Evolutionary conservation across 1,284 basidiomycete species (phyloP), one percentile per base, ranked within the genome.

Genomic region (Trichosporon asahii): DNA sequence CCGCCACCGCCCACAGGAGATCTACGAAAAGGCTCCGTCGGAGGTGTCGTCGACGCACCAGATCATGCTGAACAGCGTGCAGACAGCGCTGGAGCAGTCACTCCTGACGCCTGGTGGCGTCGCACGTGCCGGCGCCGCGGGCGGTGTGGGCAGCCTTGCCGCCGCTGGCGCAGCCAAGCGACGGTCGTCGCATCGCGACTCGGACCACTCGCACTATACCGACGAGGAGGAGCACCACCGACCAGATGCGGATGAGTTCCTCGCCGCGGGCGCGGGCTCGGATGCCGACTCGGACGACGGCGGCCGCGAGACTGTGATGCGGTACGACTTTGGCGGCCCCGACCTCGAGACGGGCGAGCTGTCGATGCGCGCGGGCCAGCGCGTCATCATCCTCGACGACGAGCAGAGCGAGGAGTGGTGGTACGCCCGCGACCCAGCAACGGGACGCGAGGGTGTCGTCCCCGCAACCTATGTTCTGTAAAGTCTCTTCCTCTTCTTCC

Each of bases 381-480:
- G 76, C 70, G 69, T 82, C 44, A 68, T 81, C 7, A 75, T 81
- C 11, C 69, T 79, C 44, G 79, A 81, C 73, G 78, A 81, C 74
- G 76, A 78, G 64, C 78, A 81, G 71, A 76, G 75, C 66, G 74
- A 69, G 73, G 94, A 93, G 67, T 95, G 94, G 93, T 95, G 93
- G 93, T 95, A 92, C 78, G 92, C 91, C 68, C 88, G 92, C 61
- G 91, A 95, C 79, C 85, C 88, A 25, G 87, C 87, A 67, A 90
- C 90, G 66, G 91, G 92, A 18, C 87, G 86, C 66, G 92, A 95
- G 84, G 93, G 93, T 33, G 91, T 95, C 27, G 91, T 95, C 66
- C 93, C 93, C 6, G 91, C 92, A 65, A 90, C 93, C 71, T 95
- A 94, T 76, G 80, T 80, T 79, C 70, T 77, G 79, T 79, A 2